A percentile compares a stretch with the other conserved stretches of the same genome.
Evolutionary conservation across 2,329 filamentous ascomycete genomes (phyloP).

Genomic region (Teratosphaeria destructans): DNA sequence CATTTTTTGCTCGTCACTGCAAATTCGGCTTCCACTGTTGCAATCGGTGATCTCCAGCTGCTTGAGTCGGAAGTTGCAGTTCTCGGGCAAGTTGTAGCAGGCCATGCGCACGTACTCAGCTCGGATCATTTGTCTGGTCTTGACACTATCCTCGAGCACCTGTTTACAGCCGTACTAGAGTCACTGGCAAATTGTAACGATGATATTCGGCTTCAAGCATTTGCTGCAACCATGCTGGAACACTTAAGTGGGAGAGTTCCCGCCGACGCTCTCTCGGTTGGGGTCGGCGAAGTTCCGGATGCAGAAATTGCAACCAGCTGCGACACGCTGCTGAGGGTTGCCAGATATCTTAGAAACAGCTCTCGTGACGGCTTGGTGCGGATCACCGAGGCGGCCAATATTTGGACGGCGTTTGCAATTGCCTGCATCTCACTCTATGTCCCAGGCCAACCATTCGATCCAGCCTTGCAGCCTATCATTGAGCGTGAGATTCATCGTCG

Average conservation of each 20-base stretch:
- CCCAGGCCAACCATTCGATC: conserved; percentile 78
- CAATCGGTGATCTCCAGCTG: conserved; percentile 29
- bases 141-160: conserved; percentile 16
- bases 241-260: background rate
- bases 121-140: conserved; percentile 22
- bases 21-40: conserved; percentile 24
- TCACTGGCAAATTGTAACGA: background rate
- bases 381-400: conserved; percentile 36
- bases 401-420: conserved; percentile 68
- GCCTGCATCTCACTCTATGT: conserved; percentile 71
- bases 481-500: conserved; percentile 51
- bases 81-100: conserved; percentile 27
- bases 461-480: conserved; percentile 52
- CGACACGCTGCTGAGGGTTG: background rate
- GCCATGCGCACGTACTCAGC: conserved; percentile 26
- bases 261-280: background rate
- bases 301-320: background rate
- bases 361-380: background rate
- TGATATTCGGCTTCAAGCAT: background rate
- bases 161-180: conserved; percentile 26
- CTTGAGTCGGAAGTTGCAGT: conserved; percentile 31
- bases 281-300: background rate
- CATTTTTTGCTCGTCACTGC: background rate
- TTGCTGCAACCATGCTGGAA: background rate
- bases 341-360: background rate